These are phyloP conservation scores for Phyllosticta citriasiana DNA, from an alignment of 2,329 filamentous ascomycete species.

Conservation along the genomic window DNA sequence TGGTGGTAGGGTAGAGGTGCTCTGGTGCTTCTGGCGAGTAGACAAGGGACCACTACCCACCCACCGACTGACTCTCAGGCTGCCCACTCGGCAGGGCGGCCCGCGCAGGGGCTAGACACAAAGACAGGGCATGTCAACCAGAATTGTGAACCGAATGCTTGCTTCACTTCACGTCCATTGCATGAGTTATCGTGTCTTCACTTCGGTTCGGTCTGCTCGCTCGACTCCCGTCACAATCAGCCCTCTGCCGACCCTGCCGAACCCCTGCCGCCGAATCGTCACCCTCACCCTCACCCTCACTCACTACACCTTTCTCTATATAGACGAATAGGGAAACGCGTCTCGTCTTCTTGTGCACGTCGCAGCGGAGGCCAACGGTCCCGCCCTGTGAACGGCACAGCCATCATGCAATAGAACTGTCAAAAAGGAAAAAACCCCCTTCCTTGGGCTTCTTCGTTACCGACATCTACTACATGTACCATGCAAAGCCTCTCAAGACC, in stretches of 20 bases:
- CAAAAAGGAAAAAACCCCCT: too few species aligned
- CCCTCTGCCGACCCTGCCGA: background rate
- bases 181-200: background rate
- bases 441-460: background rate
- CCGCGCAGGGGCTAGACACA: background rate
- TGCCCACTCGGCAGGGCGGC: background rate
- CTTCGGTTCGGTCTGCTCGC: background rate
- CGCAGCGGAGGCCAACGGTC: background rate
- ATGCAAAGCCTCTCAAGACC: background rate
- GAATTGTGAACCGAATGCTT: background rate
- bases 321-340: background rate
- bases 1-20: background rate
- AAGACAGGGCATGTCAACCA: background rate
- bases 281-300: background rate
- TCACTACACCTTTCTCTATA: background rate
- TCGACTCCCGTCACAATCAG: background rate
- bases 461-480: background rate
- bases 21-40: background rate
- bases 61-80: background rate
- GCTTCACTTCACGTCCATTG: background rate
- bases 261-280: background rate
- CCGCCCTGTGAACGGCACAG: too few species aligned
- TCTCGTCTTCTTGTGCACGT: too few species aligned
- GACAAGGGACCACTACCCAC: background rate
- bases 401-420: too few species aligned